Conservation (phyloP, 1,139 yeast species). For the Suhomyces wounanorum region DNA sequence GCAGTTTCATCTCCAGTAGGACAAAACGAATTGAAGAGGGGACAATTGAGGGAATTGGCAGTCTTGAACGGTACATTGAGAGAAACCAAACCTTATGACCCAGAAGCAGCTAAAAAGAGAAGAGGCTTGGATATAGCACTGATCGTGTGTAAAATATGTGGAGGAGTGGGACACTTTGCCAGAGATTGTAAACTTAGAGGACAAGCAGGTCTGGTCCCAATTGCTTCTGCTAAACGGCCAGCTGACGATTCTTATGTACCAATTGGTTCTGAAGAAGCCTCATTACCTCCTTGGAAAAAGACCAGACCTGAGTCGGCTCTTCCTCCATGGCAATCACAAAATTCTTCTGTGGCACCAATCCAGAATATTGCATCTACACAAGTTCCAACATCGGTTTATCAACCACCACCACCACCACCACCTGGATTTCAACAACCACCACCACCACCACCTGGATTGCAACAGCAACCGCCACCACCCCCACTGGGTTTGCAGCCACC, state of each 20-base stretch:
- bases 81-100: constrained; percentile 72
- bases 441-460: constrained; percentile 15
- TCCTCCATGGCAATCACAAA: constrained; percentile 19
- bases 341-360: neutral
- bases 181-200: constrained; percentile 66
- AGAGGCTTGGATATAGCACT: constrained; percentile 52
- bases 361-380: neutral
- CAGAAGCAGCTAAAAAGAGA: constrained; percentile 53
- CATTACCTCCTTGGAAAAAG: constrained; percentile 20
- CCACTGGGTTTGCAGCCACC: constrained; percentile 8
- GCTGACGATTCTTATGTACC: constrained; percentile 5
- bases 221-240: neutral
- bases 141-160: constrained; percentile 77
- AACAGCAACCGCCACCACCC: constrained; percentile 11
- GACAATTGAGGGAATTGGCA: constrained; percentile 89
- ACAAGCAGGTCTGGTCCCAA: constrained; percentile 4
- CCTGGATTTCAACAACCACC: constrained; percentile 12
- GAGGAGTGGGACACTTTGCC: constrained; percentile 82
- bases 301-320: constrained; percentile 13
- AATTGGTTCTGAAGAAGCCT: constrained; percentile 4
- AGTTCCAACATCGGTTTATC: neutral
- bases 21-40: constrained; percentile 87
- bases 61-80: constrained; percentile 91
- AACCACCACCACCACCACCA: constrained; percentile 19
- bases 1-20: constrained; percentile 91